Evolutionary conservation across 1,284 basidiomycete genomes (phyloP).

Genomic region (Puccinia novopanici): DNA sequence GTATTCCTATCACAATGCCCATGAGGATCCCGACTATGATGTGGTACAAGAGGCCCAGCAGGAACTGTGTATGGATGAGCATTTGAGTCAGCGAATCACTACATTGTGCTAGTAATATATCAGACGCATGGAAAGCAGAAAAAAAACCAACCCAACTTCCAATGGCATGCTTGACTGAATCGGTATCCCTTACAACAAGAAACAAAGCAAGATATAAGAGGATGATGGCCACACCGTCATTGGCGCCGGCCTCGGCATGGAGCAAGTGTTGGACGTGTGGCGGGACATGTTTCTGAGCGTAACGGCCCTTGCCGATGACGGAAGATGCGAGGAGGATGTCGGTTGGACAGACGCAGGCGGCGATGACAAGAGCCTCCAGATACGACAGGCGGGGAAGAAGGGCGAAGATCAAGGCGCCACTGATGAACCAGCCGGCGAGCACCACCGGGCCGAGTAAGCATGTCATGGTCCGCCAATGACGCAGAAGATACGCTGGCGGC

Average conservation of each 20-base stretch:
- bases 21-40: constrained; percentile 77
- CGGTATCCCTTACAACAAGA: constrained; percentile 71
- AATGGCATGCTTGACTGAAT: constrained; percentile 69
- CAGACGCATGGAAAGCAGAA: neutral
- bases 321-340: constrained; percentile 80
- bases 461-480: constrained; percentile 84
- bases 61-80: constrained; percentile 53
- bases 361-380: constrained; percentile 81
- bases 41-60: constrained; percentile 68
- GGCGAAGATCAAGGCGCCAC: constrained; percentile 73
- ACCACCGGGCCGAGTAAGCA: constrained; percentile 70
- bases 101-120: no score
- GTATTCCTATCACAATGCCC: constrained; percentile 75
- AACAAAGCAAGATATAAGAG: constrained; percentile 93
- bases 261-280: constrained; percentile 88
- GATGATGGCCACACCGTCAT: constrained; percentile 76
- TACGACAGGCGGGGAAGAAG: constrained; percentile 83
- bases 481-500: constrained; percentile 68
- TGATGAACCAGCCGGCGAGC: constrained; percentile 56
- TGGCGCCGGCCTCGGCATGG: constrained; percentile 85
- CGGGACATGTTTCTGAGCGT: constrained; percentile 97
- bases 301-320: constrained; percentile 85
- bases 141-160: constrained; percentile 51
- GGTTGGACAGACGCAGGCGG: constrained; percentile 91
- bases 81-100: no score